Percentiles rank a stretch among this genome's conserved stretches.
These are phyloP conservation scores for Nemophila menziesii DNA, from an alignment of 257 asterid species.

Conservation along the genomic window DNA sequence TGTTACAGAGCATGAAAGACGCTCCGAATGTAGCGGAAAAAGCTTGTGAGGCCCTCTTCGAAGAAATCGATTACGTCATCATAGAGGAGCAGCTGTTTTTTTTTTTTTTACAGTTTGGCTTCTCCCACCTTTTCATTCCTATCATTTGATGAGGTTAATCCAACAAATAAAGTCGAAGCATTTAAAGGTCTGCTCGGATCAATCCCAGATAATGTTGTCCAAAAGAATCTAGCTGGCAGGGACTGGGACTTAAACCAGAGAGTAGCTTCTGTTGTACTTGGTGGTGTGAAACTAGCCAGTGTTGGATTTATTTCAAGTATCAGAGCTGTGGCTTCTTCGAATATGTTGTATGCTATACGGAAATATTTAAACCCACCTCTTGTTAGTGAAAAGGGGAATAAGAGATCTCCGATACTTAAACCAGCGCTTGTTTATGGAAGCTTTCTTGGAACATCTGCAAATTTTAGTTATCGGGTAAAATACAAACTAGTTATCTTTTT, in stretches of 20 bases:
- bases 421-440: conserved; percentile 62
- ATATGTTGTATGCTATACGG: conserved; percentile 37
- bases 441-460: conserved; percentile 86
- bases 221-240: conserved; percentile 59
- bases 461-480: conserved; percentile 79
- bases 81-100: conserved; percentile 86
- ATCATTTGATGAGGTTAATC: conserved; percentile 28
- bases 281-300: conserved; percentile 81
- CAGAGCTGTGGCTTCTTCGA: conserved; percentile 90
- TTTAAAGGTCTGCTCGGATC: conserved; percentile 79
- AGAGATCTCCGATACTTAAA: conserved; percentile 79
- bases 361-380: conserved; percentile 46
- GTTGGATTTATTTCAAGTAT: conserved; percentile 93
- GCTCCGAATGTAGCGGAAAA: conserved; percentile 15
- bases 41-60: conserved; percentile 36
- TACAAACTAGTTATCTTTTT: conserved; percentile 5
- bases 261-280: conserved; percentile 73
- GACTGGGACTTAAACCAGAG: conserved; percentile 78
- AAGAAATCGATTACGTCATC: conserved; percentile 80
- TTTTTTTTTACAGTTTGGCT: conserved; percentile 98
- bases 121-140: conserved; percentile 83
- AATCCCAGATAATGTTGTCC: conserved; percentile 94
- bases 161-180: conserved; percentile 52
- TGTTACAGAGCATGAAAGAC: conserved; percentile 18
- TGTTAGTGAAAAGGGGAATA: conserved; percentile 31